A percentile compares a stretch with the other conserved stretches of the same genome.
phyloP scores from a whole-genome alignment of 352 stramenopile species.

The Phytophthora niederhauseri region DNA sequence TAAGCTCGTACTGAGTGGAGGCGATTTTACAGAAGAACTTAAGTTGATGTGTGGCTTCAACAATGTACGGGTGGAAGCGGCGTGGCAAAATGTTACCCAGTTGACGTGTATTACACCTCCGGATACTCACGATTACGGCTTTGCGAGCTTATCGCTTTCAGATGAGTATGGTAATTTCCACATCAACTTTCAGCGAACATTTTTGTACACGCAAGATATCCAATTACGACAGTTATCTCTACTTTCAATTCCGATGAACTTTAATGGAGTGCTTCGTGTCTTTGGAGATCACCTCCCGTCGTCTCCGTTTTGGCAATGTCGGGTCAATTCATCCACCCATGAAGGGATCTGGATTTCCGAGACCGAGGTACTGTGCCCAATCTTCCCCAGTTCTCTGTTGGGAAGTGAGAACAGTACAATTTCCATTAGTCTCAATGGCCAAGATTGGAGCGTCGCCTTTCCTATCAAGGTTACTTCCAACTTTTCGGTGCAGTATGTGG shows the following conservation, averaged over 20 bases:
- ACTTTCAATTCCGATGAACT: slow-evolving; percentile 40
- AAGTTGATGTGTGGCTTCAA: slow-evolving; percentile 46
- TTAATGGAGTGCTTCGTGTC: slow-evolving; percentile 38
- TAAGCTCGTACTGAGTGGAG: slow-evolving; percentile 34
- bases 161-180: slow-evolving; percentile 28
- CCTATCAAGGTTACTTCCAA: slow-evolving; percentile 21
- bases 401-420: slow-evolving; percentile 15
- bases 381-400: slow-evolving; percentile 5
- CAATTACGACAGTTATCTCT: slow-evolving; percentile 23
- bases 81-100: slow-evolving; percentile 36
- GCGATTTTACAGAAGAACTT: slow-evolving; percentile 31
- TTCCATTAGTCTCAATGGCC: slow-evolving; percentile 49
- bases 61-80: slow-evolving; percentile 6
- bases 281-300: slow-evolving; percentile 29
- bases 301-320: slow-evolving; percentile 36
- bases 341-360: slow-evolving; percentile 34
- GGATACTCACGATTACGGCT: slow-evolving; percentile 5
- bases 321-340: slow-evolving; percentile 14
- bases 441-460: slow-evolving; percentile 46
- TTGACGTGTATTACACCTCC: slow-evolving; percentile 34
- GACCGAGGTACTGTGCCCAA: slow-evolving; percentile 36
- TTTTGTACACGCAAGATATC: slow-evolving; percentile 38
- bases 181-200: slow-evolving; percentile 31
- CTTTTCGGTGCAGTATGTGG: slow-evolving; percentile 31
- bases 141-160: slow-evolving; percentile 30